These are phyloP conservation scores for Orobanche coerulescens DNA, from an alignment of 257 asterid species.

Conservation along the genomic window DNA sequence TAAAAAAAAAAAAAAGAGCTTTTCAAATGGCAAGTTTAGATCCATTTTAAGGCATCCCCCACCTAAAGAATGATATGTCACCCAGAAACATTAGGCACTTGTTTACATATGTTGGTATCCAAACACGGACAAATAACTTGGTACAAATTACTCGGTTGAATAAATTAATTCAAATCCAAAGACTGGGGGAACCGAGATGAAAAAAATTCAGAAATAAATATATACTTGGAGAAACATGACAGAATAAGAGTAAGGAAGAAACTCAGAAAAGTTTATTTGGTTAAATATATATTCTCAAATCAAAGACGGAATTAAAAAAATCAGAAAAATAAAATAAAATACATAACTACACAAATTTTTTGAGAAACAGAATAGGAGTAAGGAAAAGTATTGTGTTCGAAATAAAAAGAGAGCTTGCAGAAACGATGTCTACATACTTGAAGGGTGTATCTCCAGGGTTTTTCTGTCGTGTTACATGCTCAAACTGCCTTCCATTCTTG, in stretches of 20 bases:
- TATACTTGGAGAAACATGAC: not conserved
- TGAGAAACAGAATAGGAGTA: not conserved
- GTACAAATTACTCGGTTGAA: no score
- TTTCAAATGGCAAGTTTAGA: not conserved
- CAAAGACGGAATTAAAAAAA: no score
- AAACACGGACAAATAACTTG: no score
- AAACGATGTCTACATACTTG: conserved; percentile 44
- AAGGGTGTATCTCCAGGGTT: conserved; percentile 97
- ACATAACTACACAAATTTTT: no score
- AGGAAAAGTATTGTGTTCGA: not conserved
- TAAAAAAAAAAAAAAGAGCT: not conserved
- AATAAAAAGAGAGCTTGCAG: not conserved
- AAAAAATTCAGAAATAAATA: not conserved
- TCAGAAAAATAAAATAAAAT: no score
- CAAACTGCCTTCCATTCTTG: conserved; percentile 95
- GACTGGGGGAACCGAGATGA: not conserved
- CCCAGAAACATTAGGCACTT: no score
- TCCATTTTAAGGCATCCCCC: not conserved
- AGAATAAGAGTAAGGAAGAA: not conserved
- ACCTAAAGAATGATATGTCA: no score
- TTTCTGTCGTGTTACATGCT: conserved; percentile 80
- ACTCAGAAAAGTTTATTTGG: no score
- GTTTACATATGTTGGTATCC: no score
- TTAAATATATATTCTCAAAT: no score
- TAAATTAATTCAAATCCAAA: not conserved